Percentiles rank a stretch among this genome's conserved stretches.
Evolutionary conservation across 495 filamentous ascomycete species (phyloP).

Genomic region (Penicillium maclennaniae): DNA sequence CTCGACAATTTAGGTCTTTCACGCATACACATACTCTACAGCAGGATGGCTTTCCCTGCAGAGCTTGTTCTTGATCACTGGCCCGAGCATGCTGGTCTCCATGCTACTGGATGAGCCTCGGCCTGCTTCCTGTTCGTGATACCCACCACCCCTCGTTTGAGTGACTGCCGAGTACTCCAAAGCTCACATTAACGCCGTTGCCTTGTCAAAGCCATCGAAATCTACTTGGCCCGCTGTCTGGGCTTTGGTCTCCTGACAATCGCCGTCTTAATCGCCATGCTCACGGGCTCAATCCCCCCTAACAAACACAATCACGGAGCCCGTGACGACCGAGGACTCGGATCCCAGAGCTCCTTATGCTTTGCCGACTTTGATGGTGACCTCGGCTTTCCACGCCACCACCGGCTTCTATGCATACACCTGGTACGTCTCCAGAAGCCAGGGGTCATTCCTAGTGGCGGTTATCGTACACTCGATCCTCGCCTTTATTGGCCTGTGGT

Average conservation of each 20-base stretch:
- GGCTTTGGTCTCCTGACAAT: slow-evolving; percentile 66
- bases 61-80: slow-evolving; percentile 58
- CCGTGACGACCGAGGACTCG: slow-evolving; percentile 39
- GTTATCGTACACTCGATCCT: slow-evolving; percentile 49
- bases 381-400: slow-evolving; percentile 58
- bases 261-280: slow-evolving; percentile 58
- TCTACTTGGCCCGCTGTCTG: slow-evolving; percentile 68
- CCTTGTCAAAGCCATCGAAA: slow-evolving; percentile 52
- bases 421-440: slow-evolving; percentile 51
- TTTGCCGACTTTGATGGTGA: slow-evolving; percentile 61
- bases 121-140: slow-evolving; percentile 49
- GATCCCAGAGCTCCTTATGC: slow-evolving; percentile 67
- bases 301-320: slow-evolving; percentile 42
- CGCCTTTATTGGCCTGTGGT: slow-evolving; percentile 65
- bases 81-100: slow-evolving; percentile 62
- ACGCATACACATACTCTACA: slow-evolving; percentile 62
- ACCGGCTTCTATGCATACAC: slow-evolving; percentile 67
- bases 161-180: not conserved
- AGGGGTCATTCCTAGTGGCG: slow-evolving; percentile 53
- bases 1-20: slow-evolving; percentile 49
- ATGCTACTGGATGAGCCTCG: slow-evolving; percentile 57
- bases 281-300: slow-evolving; percentile 75
- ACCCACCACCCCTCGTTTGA: not conserved
- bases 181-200: not conserved
- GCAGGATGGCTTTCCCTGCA: slow-evolving; percentile 65